phyloP scores from a whole-genome alignment of 1,284 basidiomycete species.

The Tilletiaria anomala region DNA sequence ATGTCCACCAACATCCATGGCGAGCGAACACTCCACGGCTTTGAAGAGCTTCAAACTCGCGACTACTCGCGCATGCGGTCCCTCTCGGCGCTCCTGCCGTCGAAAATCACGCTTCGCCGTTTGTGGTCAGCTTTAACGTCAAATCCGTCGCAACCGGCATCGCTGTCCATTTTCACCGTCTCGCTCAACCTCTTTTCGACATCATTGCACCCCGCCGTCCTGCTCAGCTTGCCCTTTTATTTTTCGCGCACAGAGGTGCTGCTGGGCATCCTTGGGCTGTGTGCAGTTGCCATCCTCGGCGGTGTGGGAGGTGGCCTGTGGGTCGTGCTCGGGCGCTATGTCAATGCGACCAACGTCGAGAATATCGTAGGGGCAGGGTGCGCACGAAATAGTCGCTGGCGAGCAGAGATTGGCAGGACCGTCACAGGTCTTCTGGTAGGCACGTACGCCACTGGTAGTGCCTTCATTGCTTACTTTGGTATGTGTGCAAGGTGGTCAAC shows the following conservation, averaged over 20 bases:
- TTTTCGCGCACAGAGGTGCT: slow-evolving; percentile 22
- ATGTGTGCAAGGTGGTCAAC: too few species aligned
- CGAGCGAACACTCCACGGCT: not conserved
- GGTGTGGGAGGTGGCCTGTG: slow-evolving; percentile 35
- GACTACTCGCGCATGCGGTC: not conserved
- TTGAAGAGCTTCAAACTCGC: not conserved
- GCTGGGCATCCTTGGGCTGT: slow-evolving; percentile 16
- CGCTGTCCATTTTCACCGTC: slow-evolving; percentile 24
- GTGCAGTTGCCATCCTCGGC: slow-evolving; percentile 19
- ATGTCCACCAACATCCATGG: not conserved
- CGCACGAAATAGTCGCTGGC: slow-evolving; percentile 31
- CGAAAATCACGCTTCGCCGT: not conserved
- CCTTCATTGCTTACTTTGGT: slow-evolving; percentile 32
- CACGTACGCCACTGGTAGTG: slow-evolving; percentile 29
- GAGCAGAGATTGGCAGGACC: slow-evolving; percentile 21
- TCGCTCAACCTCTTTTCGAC: slow-evolving; percentile 32
- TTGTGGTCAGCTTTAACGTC: not conserved
- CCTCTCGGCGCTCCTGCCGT: not conserved
- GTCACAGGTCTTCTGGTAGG: slow-evolving; percentile 20
- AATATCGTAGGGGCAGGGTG: slow-evolving; percentile 28
- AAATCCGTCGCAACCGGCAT: not conserved
- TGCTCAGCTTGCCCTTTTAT: slow-evolving; percentile 34
- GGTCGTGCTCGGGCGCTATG: slow-evolving; percentile 33
- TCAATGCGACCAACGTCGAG: slow-evolving; percentile 19
- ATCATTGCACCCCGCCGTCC: slow-evolving; percentile 28